phyloP scores from a whole-genome alignment of 345 rosid species.

The Citrus inodora region DNA sequence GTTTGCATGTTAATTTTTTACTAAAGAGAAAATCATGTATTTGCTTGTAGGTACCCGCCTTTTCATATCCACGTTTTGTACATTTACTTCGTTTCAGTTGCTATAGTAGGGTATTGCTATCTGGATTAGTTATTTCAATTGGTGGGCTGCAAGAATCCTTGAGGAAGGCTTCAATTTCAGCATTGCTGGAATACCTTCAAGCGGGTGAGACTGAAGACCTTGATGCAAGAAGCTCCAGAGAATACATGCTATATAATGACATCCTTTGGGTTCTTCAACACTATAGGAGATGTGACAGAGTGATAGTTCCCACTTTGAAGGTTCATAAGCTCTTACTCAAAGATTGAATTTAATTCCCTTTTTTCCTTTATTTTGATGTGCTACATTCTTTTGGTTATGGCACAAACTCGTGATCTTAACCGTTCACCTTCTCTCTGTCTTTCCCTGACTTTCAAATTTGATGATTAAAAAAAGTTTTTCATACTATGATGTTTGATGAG shows the following conservation, averaged over 20 bases:
- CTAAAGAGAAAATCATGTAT: neutral
- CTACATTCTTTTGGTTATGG: neutral
- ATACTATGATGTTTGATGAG: neutral
- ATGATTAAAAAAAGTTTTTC: neutral
- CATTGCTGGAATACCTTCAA: conserved; percentile 70
- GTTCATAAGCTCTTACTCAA: conserved; percentile 29
- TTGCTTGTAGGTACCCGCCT: conserved; percentile 70
- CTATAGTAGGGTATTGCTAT: conserved; percentile 63
- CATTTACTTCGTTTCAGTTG: conserved; percentile 57
- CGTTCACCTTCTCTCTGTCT: neutral
- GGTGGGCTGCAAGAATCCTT: conserved; percentile 96
- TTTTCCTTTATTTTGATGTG: neutral
- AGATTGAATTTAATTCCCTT: neutral
- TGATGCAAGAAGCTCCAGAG: conserved; percentile 40
- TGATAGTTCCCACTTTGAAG: conserved; percentile 81
- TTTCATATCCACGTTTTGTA: conserved; percentile 81
- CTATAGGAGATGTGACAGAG: conserved; percentile 74
- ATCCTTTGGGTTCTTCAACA: conserved; percentile 77
- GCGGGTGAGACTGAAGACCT: conserved; percentile 36
- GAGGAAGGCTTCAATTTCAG: conserved; percentile 59
- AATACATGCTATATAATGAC: conserved; percentile 48
- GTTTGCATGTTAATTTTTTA: conserved; percentile 15
- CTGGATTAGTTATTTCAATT: conserved; percentile 80
- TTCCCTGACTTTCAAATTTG: neutral
- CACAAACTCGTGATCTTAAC: neutral